Base-by-base conservation (phyloP, 306 rosid species). In the Phaseolus lunatus region DNA sequence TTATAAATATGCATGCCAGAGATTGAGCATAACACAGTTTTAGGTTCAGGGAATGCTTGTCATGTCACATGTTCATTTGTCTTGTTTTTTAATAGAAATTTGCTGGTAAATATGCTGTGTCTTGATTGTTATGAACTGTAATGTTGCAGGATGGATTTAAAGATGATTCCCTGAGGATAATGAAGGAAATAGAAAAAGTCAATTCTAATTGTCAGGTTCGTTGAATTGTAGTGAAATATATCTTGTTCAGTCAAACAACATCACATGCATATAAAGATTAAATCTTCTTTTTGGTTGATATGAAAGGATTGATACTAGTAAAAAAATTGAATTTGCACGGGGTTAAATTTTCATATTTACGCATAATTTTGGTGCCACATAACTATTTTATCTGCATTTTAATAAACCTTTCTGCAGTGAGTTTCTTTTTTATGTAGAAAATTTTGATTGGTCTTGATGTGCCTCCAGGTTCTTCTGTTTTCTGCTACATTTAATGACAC, bases 401-500 rank as follows among this genome's bases (percentile, higher is more conserved):
- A 47, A 47, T 45, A 13, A 9, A n/a, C 35, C 39, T 26, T 72
- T 67, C 45, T 22, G 2, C 39, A 7, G 39, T 33, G 47, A 33
- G n/a, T 26, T 56, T 33, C 43, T 58, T 63, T n/a, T 76, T 57
- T 65, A 8, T 76, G 54, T 43, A n/a, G 27, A 58, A 33, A 54
- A 10, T 12, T 65, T 58, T 72, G 43, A 18, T 47, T 63, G 65
- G n/a, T 44, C 56, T 77, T 33, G 49, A 43, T 52, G 43, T 71
- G 50, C 70, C 81, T 74, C 57, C 93, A 93, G 97, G 94, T 91
- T 79, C 92, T 89, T 76, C 78, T 93, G 81, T 94, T 92, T 86
- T 94, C 98, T 76, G 98, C 97, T 53, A 94, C 98, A 27, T 94
- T 94, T 49, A 92, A 89, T 75, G 96, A 94, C n/a, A 82, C 20